Evolutionary conservation across 2,329 filamentous ascomycete genomes (phyloP).

Genomic region (Pyrenochaeta sp.): DNA sequence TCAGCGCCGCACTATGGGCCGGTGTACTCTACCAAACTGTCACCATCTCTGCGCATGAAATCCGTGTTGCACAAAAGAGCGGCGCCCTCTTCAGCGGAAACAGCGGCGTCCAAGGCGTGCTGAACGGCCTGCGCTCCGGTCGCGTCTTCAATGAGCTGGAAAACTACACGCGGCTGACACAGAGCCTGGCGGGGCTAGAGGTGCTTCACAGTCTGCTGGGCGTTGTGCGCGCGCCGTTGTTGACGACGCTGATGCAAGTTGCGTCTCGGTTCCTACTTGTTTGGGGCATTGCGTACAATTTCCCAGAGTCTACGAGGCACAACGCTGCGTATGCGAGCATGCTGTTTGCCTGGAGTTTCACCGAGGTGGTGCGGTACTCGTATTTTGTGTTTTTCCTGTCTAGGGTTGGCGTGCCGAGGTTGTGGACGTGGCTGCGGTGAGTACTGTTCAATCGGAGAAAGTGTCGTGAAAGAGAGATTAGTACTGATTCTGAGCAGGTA

Average conservation of each 20-base stretch:
- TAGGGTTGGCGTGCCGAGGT: slow-evolving; percentile 63
- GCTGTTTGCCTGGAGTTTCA: slow-evolving; percentile 86
- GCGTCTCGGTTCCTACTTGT: slow-evolving; percentile 85
- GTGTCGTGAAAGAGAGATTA: too few relatives aligned
- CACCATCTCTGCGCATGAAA: slow-evolving; percentile 54
- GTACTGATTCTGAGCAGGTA: too few relatives aligned
- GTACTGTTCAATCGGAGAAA: too few relatives aligned
- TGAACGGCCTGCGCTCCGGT: slow-evolving; percentile 36
- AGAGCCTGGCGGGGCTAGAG: slow-evolving; percentile 84
- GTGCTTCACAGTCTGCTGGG: slow-evolving; percentile 80
- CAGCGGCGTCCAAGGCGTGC: slow-evolving; percentile 10
- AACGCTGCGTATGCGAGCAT: slow-evolving; percentile 74
- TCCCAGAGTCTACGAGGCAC: slow-evolving; percentile 68
- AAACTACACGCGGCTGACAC: slow-evolving; percentile 77
- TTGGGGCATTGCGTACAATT: slow-evolving; percentile 80
- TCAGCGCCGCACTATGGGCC: slow-evolving; percentile 79
- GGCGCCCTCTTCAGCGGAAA: slow-evolving; percentile 17
- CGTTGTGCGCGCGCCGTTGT: slow-evolving; percentile 82
- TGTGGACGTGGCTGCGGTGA: slow-evolving; percentile 80
- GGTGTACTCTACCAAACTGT: slow-evolving; percentile 75
- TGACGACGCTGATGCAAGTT: slow-evolving; percentile 91
- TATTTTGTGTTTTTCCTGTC: slow-evolving; percentile 83
- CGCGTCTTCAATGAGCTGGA: slow-evolving; percentile 69
- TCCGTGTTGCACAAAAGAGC: slow-evolving; percentile 19
- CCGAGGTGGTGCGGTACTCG: slow-evolving; percentile 91